These are phyloP conservation scores for Asterophora lycoperdoides DNA, from an alignment of 768 basidiomycete genomes.

Conservation along the genomic window DNA sequence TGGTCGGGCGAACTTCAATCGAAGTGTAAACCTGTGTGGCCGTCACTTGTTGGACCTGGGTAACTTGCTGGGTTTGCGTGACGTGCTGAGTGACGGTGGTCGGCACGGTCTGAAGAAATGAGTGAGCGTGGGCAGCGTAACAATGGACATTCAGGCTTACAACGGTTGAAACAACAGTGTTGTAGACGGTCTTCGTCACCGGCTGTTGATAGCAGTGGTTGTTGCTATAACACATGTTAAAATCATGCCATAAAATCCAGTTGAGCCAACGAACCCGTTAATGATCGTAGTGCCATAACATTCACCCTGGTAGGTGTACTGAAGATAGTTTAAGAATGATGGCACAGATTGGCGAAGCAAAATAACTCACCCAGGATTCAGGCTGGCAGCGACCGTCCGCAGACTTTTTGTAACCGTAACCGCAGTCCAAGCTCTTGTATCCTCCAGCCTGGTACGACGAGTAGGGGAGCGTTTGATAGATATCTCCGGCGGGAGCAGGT, in stretches of 20 bases:
- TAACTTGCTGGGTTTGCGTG: constrained; percentile 31
- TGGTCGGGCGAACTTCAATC: constrained; percentile 55
- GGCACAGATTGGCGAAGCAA: not conserved
- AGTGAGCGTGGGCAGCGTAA: constrained; percentile 2
- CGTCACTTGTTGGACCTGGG: constrained; percentile 38
- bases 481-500: constrained; percentile 30
- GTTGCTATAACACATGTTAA: constrained; percentile 13
- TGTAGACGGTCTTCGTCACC: constrained; percentile 34
- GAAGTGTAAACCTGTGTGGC: constrained; percentile 47
- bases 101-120: constrained; percentile 30
- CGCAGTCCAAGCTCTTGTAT: constrained; percentile 62
- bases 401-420: constrained; percentile 62
- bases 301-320: constrained; percentile 41
- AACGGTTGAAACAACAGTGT: constrained; percentile 29
- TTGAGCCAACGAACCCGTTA: constrained; percentile 17
- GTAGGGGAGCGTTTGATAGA: constrained; percentile 54
- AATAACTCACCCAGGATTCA: constrained; percentile 53
- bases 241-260: constrained; percentile 5
- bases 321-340: constrained; percentile 5
- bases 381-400: constrained; percentile 51
- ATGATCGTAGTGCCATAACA: constrained; percentile 69
- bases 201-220: constrained; percentile 25
- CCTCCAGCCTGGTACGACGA: constrained; percentile 57
- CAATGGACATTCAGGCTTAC: constrained; percentile 10
- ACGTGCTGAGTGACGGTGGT: constrained; percentile 41